Conservation (phyloP, 345 rosid species). For the Gossypium raimondii region DNA sequence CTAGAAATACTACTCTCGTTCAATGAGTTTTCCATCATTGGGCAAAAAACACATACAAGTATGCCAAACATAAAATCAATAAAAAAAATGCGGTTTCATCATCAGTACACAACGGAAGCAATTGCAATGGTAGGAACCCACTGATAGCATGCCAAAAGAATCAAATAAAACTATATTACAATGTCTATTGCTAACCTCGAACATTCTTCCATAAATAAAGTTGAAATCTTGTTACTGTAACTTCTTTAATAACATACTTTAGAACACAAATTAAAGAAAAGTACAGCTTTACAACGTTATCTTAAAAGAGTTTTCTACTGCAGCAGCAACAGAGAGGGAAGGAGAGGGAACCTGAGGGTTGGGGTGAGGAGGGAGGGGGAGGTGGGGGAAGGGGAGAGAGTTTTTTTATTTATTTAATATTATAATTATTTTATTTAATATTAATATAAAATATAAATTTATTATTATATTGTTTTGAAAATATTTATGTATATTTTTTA, state of each 20-base stretch:
- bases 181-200: not conserved
- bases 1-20: conserved; percentile 7
- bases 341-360: too few species aligned
- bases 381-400: too few species aligned
- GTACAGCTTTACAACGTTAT: too few species aligned
- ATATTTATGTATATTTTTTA: too few species aligned
- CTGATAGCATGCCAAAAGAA: not conserved
- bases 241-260: not conserved
- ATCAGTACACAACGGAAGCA: not conserved
- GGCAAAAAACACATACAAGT: not conserved
- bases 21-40: not conserved
- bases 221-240: not conserved
- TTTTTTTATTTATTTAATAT: too few species aligned
- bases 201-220: not conserved
- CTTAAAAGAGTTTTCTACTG: too few species aligned
- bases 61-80: not conserved
- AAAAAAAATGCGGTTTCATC: not conserved
- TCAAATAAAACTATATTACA: not conserved
- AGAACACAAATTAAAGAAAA: not conserved
- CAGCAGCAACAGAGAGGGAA: too few species aligned
- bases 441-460: too few species aligned
- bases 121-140: not conserved
- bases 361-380: too few species aligned
- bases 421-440: too few species aligned
- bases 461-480: too few species aligned